Base-by-base conservation (phyloP, 768 basidiomycete genomes). In the Pisolithus tinctorius region DNA sequence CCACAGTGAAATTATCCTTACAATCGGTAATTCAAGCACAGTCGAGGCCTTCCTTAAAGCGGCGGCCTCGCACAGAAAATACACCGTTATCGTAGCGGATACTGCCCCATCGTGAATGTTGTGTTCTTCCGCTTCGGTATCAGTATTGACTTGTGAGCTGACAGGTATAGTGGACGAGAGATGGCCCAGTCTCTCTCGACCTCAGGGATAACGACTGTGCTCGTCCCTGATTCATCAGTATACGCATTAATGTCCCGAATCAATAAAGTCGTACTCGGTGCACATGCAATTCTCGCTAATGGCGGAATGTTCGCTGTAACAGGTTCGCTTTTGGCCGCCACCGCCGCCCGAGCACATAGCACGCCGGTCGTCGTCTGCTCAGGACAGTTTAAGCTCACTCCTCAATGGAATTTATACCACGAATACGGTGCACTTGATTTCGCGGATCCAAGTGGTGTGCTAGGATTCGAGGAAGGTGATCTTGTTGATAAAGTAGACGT, bases 361-460 rank as follows among this genome's bases (percentile, higher is more conserved):
- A 93, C 91, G 17, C 93, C 93, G 0, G 88, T 97, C 41, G 88
- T 95, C 36, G 88, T 96, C 11, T 92, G 90, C 61, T 87, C 91
- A 2, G 96, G 95, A 2, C 93, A 96, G 69, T 99, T 93, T 73
- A 99, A 99, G 65, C 74, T 98, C 57, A 94, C 93, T 6, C 94
- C 93, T 8, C 69, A 86, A 26, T 93, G 91, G 87, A 89, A 91
- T 67, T 68, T 90, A 50, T 89, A 91, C 66, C 86, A 89, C 57
- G 86, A 89, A 65, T 88, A 88, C 59, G 88, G 84, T 27, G 88
- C 88, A 50, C 78, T 84, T 55, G 93, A 88, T 72, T 87, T 88
- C 58, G 86, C 85, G 2, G 75, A 78, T 55, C 83, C 82, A 43
- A 81, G 82, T 64, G 80, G 78, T 46, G 81, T 85, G 48, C 73